Conservation (phyloP, 768 basidiomycete species). For the Boletus bicolor region DNA sequence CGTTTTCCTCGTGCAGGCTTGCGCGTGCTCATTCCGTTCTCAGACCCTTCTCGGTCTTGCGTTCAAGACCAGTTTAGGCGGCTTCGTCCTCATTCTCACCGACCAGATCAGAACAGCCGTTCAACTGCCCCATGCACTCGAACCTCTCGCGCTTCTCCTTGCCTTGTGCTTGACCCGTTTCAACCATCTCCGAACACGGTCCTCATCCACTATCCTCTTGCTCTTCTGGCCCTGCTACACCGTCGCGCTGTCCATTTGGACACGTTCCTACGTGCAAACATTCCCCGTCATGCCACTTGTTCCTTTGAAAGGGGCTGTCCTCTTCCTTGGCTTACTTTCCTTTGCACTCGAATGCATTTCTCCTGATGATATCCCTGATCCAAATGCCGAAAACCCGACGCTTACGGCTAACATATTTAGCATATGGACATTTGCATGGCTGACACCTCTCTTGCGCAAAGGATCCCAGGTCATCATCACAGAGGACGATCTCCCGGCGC, state of each 20-base stretch:
- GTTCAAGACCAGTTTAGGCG: conserved; percentile 42
- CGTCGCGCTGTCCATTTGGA: conserved; percentile 48
- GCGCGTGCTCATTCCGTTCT: background rate
- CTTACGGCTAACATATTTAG: conserved; percentile 80
- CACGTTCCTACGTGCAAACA: conserved; percentile 49
- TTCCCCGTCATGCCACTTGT: conserved; percentile 38
- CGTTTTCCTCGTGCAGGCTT: background rate
- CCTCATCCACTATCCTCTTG: conserved; percentile 69
- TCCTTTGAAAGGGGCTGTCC: conserved; percentile 42
- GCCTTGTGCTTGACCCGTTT: conserved; percentile 52
- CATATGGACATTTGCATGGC: conserved; percentile 82
- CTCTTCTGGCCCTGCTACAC: conserved; percentile 80
- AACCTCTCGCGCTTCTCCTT: conserved; percentile 50
- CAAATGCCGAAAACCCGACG: conserved; percentile 60
- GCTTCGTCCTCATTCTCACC: conserved; percentile 38
- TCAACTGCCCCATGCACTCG: conserved; percentile 52
- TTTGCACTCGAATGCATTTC: conserved; percentile 71
- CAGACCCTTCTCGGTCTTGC: conserved; percentile 52
- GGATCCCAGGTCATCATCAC: conserved; percentile 66
- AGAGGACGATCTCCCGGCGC: conserved; percentile 80
- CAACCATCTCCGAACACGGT: conserved; percentile 69
- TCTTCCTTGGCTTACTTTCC: conserved; percentile 46
- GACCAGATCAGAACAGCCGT: conserved; percentile 38
- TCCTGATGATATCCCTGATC: conserved; percentile 48
- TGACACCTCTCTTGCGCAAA: conserved; percentile 75